A percentile compares a stretch with the other conserved stretches of the same genome.
These are phyloP conservation scores for Gentiana dahurica DNA, from an alignment of 257 asterid genomes.

Conservation along the genomic window DNA sequence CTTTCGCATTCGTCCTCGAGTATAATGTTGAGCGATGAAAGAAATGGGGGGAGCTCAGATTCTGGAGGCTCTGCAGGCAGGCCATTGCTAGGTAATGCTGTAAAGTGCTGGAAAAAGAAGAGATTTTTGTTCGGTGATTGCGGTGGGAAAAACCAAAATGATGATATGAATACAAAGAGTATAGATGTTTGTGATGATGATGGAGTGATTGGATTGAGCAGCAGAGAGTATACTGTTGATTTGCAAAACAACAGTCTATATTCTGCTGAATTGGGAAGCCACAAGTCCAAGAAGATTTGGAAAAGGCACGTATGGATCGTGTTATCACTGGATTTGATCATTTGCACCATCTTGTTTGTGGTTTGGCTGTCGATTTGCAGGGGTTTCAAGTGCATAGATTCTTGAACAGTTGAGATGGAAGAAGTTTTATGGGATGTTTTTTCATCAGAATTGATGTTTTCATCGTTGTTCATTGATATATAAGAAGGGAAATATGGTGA, in stretches of 20 bases:
- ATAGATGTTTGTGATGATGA: constrained; percentile 1
- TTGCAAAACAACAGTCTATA: constrained; percentile 25
- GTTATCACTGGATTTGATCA: constrained; percentile 54
- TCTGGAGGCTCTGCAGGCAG: constrained; percentile 16
- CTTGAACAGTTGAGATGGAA: constrained; percentile 19
- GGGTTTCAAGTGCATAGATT: constrained; percentile 73
- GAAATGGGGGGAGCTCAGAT: constrained; percentile 27
- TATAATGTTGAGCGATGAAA: background rate
- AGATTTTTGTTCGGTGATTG: constrained; percentile 18
- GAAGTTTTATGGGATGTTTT: background rate
- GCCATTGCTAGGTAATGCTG: constrained; percentile 22
- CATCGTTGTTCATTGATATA: background rate
- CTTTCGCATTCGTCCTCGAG: constrained; percentile 23
- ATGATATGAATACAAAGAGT: background rate
- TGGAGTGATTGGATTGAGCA: constrained; percentile 6
- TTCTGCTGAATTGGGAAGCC: constrained; percentile 32
- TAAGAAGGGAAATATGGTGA: too few species aligned
- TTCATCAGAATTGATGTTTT: constrained; percentile 4
- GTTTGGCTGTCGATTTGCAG: constrained; percentile 84
- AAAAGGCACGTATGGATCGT: constrained; percentile 30
- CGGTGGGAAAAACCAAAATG: background rate
- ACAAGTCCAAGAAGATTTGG: constrained; percentile 66
- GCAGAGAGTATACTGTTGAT: constrained; percentile 21
- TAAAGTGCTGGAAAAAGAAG: constrained; percentile 32
- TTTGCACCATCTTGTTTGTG: constrained; percentile 52